Base-by-base conservation (phyloP, 768 basidiomycete species). In the Filobasidium wieringae region DNA sequence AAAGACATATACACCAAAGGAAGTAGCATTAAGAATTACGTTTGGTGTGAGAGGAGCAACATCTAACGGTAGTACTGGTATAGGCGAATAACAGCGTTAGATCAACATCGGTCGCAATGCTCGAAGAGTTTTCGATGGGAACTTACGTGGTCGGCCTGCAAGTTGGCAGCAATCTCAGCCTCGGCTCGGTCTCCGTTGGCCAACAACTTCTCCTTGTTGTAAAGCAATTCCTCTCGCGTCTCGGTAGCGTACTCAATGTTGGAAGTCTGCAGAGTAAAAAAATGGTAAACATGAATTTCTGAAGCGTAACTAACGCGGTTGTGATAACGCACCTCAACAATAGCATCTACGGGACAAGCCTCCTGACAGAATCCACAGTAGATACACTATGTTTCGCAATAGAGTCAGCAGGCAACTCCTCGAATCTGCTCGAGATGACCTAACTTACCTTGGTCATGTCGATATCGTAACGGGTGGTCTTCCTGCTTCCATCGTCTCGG, bases 311-410 rank as follows among this genome's bases (percentile, higher is more conserved):
- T 22, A 9, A 22, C 8, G 43, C 11, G 9, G 43, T 9, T 22
- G 43, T 26, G 36, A 37, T 15, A 6, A 78, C 88, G 64, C 71
- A 93, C 92, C 79, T 97, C 95, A 55, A 99, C 95, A 67, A 99
- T 97, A 59, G 95, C 95, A 76, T 97, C 95, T 57, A 97, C 95
- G 1, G 95, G 95, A 74, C 95, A 99, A 30, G 95, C 95, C 77
- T 97, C 95, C 76, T 97, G 93, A 75, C 95, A 97, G 80, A 96
- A 97, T 54, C 95, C 95, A 76, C 95, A 99, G 79, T 99, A 99
- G 69, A 99, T 99, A 77, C 95, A 97, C 80, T 92, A 34, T 8
- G 51, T 52, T 24, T 31, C 30, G 47, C 4, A 26, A 30, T 14
- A n/a, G 15, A 12, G 58, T 30, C 39, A 51, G 26, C 14, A 2